Evolutionary conservation across 768 basidiomycete genomes (phyloP).

Genomic region (Podaxis mareebaensis): DNA sequence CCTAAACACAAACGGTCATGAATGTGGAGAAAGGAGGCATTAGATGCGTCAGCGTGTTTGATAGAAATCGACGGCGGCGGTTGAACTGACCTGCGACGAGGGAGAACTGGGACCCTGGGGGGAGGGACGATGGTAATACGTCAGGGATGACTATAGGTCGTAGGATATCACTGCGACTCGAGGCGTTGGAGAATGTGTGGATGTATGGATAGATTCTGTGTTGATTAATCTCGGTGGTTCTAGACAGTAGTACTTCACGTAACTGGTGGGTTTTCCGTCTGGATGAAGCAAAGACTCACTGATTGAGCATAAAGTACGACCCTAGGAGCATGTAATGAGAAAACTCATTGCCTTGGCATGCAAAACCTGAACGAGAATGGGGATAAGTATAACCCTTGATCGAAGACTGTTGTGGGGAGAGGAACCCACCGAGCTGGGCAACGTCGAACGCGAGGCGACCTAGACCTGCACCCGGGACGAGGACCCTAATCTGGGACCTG

Average conservation of each 20-base stretch:
- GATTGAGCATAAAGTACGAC: slow-evolving; percentile 87
- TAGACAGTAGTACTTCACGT: slow-evolving; percentile 22
- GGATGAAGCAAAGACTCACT: slow-evolving; percentile 42
- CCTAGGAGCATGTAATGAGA: slow-evolving; percentile 93
- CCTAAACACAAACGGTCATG: slow-evolving; percentile 41
- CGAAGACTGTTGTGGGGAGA: neutral
- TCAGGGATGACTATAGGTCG: slow-evolving; percentile 78
- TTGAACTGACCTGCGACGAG: slow-evolving; percentile 73
- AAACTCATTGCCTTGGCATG: slow-evolving; percentile 94
- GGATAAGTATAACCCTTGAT: neutral
- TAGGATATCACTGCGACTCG: slow-evolving; percentile 58
- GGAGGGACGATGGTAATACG: slow-evolving; percentile 74
- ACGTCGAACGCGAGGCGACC: slow-evolving; percentile 89
- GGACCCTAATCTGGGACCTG: slow-evolving; percentile 63
- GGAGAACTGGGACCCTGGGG: slow-evolving; percentile 67
- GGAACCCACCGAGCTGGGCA: slow-evolving; percentile 66
- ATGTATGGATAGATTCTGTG: slow-evolving; percentile 87
- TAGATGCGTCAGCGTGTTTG: neutral
- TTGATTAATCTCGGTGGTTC: slow-evolving; percentile 66
- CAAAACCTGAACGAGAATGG: slow-evolving; percentile 57
- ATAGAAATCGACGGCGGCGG: no score
- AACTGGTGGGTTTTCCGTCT: neutral
- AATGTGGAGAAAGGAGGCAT: neutral
- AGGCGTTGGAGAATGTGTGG: slow-evolving; percentile 88
- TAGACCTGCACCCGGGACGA: slow-evolving; percentile 90